These are phyloP conservation scores for Ceratocystiopsis minuta DNA, from an alignment of 2,329 filamentous ascomycete genomes.

Conservation along the genomic window DNA sequence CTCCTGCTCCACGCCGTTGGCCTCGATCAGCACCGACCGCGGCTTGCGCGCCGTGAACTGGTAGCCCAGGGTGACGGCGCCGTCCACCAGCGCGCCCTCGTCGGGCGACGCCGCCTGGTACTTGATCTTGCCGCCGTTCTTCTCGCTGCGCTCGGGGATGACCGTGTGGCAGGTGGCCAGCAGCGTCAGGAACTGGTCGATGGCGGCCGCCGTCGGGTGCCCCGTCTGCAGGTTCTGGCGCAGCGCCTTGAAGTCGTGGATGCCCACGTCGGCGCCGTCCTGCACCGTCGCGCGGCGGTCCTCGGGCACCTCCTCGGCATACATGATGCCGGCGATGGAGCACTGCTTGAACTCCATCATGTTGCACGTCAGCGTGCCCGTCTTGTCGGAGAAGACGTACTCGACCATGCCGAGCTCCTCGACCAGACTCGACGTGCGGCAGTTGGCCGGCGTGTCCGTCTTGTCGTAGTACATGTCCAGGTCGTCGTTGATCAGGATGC, in stretches of 20 bases:
- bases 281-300: slow-evolving; percentile 66
- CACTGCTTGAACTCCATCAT: slow-evolving; percentile 98
- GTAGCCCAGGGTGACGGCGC: slow-evolving; percentile 72
- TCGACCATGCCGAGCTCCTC: slow-evolving; percentile 97
- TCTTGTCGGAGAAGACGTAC: slow-evolving; percentile 95
- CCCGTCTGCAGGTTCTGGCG: slow-evolving; percentile 42
- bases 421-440: slow-evolving; percentile 86
- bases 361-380: slow-evolving; percentile 76
- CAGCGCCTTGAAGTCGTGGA: slow-evolving; percentile 70
- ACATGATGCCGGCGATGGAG: slow-evolving; percentile 83
- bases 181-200: slow-evolving; percentile 71
- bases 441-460: slow-evolving; percentile 88
- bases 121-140: slow-evolving; percentile 67
- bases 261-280: slow-evolving; percentile 58
- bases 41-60: slow-evolving; percentile 83
- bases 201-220: slow-evolving; percentile 31
- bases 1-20: slow-evolving; percentile 53
- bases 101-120: slow-evolving; percentile 97
- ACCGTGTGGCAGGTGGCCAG: slow-evolving; percentile 90
- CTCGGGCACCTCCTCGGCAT: slow-evolving; percentile 80
- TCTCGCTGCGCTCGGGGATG: slow-evolving; percentile 74
- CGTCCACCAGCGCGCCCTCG: slow-evolving; percentile 90
- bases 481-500: slow-evolving; percentile 94
- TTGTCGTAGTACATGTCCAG: slow-evolving; percentile 96
- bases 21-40: slow-evolving; percentile 66